Evolutionary conservation across 129 eudicot species (phyloP), one percentile per base, ranked within the genome.

Genomic region (Smallanthus sonchifolius): DNA sequence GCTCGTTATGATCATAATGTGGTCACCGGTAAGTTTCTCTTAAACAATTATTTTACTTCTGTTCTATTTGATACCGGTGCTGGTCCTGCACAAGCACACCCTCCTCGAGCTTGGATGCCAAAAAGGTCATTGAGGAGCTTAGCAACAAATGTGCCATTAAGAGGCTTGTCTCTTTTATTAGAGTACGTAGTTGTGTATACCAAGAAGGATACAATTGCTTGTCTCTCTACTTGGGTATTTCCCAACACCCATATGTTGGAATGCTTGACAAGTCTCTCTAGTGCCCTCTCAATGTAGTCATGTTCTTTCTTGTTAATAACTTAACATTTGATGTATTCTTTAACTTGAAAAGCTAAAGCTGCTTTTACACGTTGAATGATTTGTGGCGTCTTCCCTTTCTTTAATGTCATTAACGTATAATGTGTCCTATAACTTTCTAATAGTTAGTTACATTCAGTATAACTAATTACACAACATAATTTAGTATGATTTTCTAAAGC

Each of bases 11-110:
- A n/a, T n/a, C n/a, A n/a, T n/a, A n/a, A n/a, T n/a, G n/a, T n/a
- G n/a, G n/a, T n/a, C n/a, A n/a, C n/a, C n/a, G n/a, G n/a, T n/a
- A n/a, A n/a, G n/a, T n/a, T n/a, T n/a, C n/a, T n/a, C n/a, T n/a
- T n/a, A n/a, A n/a, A n/a, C n/a, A n/a, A n/a, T n/a, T n/a, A n/a
- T n/a, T n/a, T n/a, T n/a, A n/a, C n/a, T n/a, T n/a, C n/a, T n/a
- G n/a, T n/a, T n/a, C n/a, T n/a, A n/a, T n/a, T n/a, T n/a, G n/a
- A n/a, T n/a, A n/a, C n/a, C n/a, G n/a, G n/a, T n/a, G n/a, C n/a
- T 0, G 98, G 96, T 64, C 96, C 96, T 3, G 98, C 98, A 72
- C 98, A 93, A 20, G 98, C 92, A 73, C 98, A 93, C 20, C 98
- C 98, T 13, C 96, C 98, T 28, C 98, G 83, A 38, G 98, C 90